Evolutionary conservation across 805 yeast species (phyloP), one percentile per base, ranked within the genome.

Genomic region (Saturnispora dispora): DNA sequence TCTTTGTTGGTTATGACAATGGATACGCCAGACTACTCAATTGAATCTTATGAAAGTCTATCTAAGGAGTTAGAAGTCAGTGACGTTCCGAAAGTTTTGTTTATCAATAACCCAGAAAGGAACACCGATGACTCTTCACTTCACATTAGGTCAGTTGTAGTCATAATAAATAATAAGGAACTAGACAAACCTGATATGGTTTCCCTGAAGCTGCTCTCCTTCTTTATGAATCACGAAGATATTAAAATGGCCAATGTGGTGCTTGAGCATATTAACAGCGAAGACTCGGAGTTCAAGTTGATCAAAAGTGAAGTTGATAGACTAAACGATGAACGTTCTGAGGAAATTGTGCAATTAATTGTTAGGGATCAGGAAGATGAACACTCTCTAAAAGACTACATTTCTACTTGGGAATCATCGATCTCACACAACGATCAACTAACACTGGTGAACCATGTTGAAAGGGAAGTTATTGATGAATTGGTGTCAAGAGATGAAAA

Each of bases 31-130:
- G 62, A 61, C 8, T 64, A 52, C 48, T 48, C 53, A 9, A 37
- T 53, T 3, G 47, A 39, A 2, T 18, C 54, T 18, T 37, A 61
- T 22, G 27, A 30, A 5, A 53, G 56, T 9, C 51, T 60, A 22
- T 50, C 53, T n/a, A 44, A 30, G 5, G 52, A 58, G 11, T 48
- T 62, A 5, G 53, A 51, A 4, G 41, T 47, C 9, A 36, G 37
- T 20, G 45, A 51, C 6, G 53, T 40, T 27, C 53, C 57, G 45
- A 57, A 59, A 27, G 59, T 62, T 28, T 44, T 65, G 2, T 60
- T 65, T 46, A 59, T 65, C 28, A 65, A 63, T 51, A 63, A 63
- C 42, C 60, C 61, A 45, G 62, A 58, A 22, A 51, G 58, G 54
- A 36, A 27, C 54, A 13, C 20, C 22, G 20, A 28, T 35, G 32